A percentile compares a stretch with the other conserved stretches of the same genome.
These are phyloP conservation scores for Diversispora eburnea DNA, from an alignment of 192 early-diverging fungal species.

Conservation along the genomic window DNA sequence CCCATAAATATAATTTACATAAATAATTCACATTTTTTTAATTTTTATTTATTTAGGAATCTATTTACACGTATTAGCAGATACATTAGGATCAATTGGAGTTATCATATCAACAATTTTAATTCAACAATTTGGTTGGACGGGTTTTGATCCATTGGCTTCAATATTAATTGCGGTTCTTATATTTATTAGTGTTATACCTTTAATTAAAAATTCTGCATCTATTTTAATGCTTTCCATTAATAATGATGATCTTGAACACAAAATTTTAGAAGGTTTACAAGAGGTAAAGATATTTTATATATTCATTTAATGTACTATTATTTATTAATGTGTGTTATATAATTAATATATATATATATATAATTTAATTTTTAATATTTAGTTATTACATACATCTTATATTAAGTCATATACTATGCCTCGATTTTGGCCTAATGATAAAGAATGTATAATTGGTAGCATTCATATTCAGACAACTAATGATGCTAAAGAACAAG, in stretches of 20 bases:
- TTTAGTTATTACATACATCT: conserved; percentile 24
- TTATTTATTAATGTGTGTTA: no score
- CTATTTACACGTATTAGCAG: conserved; percentile 91
- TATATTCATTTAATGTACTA: not conserved
- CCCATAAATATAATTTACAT: not conserved
- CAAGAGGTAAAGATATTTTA: conserved; percentile 36
- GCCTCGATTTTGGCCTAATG: conserved; percentile 59
- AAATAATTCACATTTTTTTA: not conserved
- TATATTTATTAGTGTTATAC: conserved; percentile 81
- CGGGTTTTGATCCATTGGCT: conserved; percentile 90
- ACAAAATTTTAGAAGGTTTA: conserved; percentile 45
- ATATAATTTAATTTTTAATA: not conserved
- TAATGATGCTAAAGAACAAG: conserved; percentile 24
- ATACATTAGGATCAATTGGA: conserved; percentile 92
- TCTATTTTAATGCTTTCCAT: conserved; percentile 51
- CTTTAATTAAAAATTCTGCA: conserved; percentile 73
- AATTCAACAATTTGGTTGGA: conserved; percentile 89
- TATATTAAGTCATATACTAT: conserved; percentile 41
- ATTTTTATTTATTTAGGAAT: conserved; percentile 50
- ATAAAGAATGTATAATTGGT: conserved; percentile 48
- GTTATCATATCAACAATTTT: conserved; percentile 92
- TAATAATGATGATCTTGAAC: conserved; percentile 34
- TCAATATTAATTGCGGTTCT: conserved; percentile 88
- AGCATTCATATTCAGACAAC: conserved; percentile 48
- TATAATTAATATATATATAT: not conserved